These are phyloP conservation scores for Pistacia vera DNA, from an alignment of 345 rosid species.

Conservation along the genomic window DNA sequence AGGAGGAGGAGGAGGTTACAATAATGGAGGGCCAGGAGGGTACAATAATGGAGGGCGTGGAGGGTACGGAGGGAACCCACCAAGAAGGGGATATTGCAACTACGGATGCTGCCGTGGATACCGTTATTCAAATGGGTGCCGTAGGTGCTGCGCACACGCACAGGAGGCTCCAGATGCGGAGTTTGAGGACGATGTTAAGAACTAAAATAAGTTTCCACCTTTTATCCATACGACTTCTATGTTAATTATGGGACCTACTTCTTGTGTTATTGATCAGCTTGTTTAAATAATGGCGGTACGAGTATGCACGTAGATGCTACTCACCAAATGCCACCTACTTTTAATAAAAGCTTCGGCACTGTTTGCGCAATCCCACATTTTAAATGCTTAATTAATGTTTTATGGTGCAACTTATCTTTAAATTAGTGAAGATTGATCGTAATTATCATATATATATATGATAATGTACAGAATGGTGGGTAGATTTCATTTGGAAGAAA, in stretches of 20 bases:
- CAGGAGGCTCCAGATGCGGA: neutral
- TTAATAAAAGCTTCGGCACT: neutral
- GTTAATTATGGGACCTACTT: too few species aligned
- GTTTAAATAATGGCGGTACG: neutral
- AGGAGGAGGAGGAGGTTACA: too few species aligned
- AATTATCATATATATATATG: too few species aligned
- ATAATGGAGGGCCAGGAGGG: neutral
- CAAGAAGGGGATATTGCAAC: neutral
- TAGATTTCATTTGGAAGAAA: too few species aligned
- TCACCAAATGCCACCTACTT: neutral
- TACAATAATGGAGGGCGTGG: neutral
- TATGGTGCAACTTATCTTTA: too few species aligned
- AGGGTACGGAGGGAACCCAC: neutral
- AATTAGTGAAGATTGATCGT: too few species aligned
- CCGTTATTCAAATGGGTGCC: neutral
- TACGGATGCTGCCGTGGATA: neutral
- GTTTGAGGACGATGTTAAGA: neutral
- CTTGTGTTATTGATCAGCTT: neutral
- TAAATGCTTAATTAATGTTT: too few species aligned
- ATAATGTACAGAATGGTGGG: too few species aligned
- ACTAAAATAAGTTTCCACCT: neutral
- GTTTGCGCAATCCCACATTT: too few species aligned
- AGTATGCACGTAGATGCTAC: neutral
- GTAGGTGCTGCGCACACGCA: conserved; percentile 3
- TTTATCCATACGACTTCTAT: neutral